These are phyloP conservation scores for Viola odorata DNA, from an alignment of 345 rosid genomes.

Conservation along the genomic window DNA sequence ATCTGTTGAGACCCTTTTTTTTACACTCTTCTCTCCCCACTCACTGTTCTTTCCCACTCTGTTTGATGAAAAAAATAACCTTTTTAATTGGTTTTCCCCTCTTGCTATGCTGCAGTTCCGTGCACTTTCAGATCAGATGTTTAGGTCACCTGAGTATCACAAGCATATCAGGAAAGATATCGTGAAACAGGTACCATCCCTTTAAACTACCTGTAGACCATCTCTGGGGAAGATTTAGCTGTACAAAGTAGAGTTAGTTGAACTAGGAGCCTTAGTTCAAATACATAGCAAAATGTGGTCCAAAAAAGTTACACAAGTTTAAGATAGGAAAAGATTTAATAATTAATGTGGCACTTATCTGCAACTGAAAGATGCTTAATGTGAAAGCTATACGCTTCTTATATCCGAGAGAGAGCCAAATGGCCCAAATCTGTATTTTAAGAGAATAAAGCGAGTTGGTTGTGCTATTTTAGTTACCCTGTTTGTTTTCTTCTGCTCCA, in stretches of 20 bases:
- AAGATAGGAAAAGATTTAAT: too few relatives aligned
- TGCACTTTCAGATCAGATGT: constrained; percentile 91
- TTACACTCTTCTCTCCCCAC: neutral
- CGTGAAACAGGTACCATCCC: constrained; percentile 69
- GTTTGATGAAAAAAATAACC: neutral
- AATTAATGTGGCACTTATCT: too few relatives aligned
- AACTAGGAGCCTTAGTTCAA: too few relatives aligned
- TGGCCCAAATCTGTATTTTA: too few relatives aligned
- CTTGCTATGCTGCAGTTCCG: constrained; percentile 58
- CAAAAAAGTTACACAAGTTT: too few relatives aligned
- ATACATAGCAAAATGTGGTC: too few relatives aligned
- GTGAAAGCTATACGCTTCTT: too few relatives aligned
- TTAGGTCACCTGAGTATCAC: constrained; percentile 79
- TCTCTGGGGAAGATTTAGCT: neutral
- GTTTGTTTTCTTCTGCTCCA: constrained; percentile 32
- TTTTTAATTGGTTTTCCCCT: neutral
- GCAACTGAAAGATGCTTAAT: too few relatives aligned
- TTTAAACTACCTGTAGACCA: constrained; percentile 9
- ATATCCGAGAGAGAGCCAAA: too few relatives aligned
- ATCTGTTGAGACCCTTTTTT: constrained; percentile 10
- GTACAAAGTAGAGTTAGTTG: neutral
- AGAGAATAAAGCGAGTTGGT: too few relatives aligned
- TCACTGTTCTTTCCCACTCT: neutral
- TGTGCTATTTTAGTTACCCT: too few relatives aligned
- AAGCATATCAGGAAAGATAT: constrained; percentile 82